A percentile compares a stretch with the other conserved stretches of the same genome.
phyloP scores from a whole-genome alignment of 2,329 filamentous ascomycete genomes.

The Nakataea oryzae region DNA sequence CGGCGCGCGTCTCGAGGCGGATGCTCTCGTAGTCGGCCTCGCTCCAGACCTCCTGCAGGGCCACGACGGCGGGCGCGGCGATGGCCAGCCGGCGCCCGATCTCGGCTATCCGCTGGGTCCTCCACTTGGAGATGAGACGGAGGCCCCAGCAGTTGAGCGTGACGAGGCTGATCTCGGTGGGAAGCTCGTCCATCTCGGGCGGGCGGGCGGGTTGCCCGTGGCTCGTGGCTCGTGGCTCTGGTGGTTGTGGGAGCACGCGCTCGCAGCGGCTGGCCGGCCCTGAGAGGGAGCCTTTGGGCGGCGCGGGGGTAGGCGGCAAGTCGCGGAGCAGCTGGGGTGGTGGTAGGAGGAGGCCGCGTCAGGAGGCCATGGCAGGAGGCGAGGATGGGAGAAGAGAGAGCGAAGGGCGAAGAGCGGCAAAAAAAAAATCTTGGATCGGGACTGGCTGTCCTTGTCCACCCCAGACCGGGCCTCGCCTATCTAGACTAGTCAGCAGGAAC shows the following conservation, averaged over 20 bases:
- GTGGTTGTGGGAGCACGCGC: neutral
- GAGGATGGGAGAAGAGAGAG: neutral
- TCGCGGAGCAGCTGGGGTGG: neutral
- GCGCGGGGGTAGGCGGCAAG: neutral
- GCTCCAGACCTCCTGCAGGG: constrained; percentile 73
- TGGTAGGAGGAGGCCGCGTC: too few relatives aligned
- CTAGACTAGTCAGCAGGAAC: too few relatives aligned
- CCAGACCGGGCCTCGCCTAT: too few relatives aligned
- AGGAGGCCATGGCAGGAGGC: neutral
- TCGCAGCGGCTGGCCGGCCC: neutral
- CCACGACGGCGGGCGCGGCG: constrained; percentile 68
- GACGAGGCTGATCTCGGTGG: constrained; percentile 61
- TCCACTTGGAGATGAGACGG: constrained; percentile 72
- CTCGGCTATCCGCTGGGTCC: constrained; percentile 66
- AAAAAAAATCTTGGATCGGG: too few relatives aligned
- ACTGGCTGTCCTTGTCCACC: too few relatives aligned
- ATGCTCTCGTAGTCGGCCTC: constrained; percentile 72
- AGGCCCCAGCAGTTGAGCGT: constrained; percentile 97
- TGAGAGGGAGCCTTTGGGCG: too few relatives aligned
- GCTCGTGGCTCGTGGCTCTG: neutral
- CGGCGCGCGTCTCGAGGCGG: constrained; percentile 55
- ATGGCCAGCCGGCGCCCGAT: constrained; percentile 73
- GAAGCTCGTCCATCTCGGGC: constrained; percentile 17
- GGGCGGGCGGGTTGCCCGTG: neutral
- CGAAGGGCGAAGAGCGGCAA: neutral